Evolutionary conservation across 2,329 filamentous ascomycete species (phyloP).

Genomic region (Curvularia lunata): DNA sequence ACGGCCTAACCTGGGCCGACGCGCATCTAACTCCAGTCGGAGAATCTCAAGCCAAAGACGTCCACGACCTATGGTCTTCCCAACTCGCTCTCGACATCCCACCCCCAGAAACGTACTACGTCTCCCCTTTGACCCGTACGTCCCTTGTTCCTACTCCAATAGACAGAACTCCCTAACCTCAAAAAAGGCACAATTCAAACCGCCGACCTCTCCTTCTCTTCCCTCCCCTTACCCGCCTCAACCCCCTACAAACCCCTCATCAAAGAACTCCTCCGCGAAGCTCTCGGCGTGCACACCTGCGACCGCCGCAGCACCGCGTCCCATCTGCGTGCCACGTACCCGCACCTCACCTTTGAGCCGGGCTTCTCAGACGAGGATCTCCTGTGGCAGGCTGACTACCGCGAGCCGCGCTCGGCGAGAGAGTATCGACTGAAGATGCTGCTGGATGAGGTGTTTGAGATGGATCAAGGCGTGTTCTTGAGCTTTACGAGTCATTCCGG

Average conservation of each 20-base stretch:
- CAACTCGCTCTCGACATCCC: conserved; percentile 63
- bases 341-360: conserved; percentile 61
- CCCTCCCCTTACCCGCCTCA: conserved; percentile 58
- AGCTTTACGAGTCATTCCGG: conserved; percentile 66
- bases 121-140: conserved; percentile 69
- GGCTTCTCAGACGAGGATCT: conserved; percentile 65
- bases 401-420: conserved; percentile 38
- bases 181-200: conserved; percentile 66
- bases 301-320: conserved; percentile 64
- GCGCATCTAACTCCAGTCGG: conserved; percentile 66
- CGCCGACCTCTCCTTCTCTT: conserved; percentile 65
- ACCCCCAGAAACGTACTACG: conserved; percentile 68
- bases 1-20: conserved; percentile 67
- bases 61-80: conserved; percentile 63
- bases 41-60: conserved; percentile 63
- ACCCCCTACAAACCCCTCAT: conserved; percentile 63
- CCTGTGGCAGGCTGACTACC: conserved; percentile 56
- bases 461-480: conserved; percentile 53
- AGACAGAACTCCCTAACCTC: no score
- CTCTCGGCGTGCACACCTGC: conserved; percentile 71
- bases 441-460: conserved; percentile 62
- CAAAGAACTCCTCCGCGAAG: conserved; percentile 71
- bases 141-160: no score
- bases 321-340: conserved; percentile 59
- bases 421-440: conserved; percentile 42